A percentile compares a stretch with the other conserved stretches of the same genome.
Conservation (phyloP, 768 basidiomycete species). For the Flagelloscypha sp. region DNA sequence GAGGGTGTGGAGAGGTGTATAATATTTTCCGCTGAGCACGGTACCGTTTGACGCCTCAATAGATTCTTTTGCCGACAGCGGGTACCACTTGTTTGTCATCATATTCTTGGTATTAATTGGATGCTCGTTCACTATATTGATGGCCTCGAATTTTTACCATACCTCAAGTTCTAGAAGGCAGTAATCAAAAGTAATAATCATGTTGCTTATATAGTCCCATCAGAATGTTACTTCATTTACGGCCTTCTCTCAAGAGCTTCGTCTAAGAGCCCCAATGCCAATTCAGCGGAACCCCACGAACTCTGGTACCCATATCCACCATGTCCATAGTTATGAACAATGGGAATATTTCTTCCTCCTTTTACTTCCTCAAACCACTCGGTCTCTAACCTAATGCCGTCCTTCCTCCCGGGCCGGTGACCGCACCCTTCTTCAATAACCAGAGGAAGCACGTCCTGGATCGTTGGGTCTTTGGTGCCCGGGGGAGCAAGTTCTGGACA, state of each 20-base stretch:
- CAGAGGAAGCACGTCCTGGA: conserved; percentile 41
- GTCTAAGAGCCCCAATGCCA: conserved; percentile 41
- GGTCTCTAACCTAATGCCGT: conserved; percentile 56
- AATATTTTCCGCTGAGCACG: too few species aligned
- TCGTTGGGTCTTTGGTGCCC: conserved; percentile 32
- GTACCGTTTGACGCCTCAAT: too few species aligned
- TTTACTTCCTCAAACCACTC: conserved; percentile 29
- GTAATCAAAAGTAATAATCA: too few species aligned
- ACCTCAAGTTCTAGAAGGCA: too few species aligned
- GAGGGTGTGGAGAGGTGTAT: too few species aligned
- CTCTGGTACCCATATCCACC: conserved; percentile 59
- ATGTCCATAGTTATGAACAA: conserved; percentile 58
- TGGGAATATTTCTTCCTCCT: conserved; percentile 28
- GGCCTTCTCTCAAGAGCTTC: conserved; percentile 22
- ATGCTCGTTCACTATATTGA: too few species aligned
- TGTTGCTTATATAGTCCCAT: too few species aligned
- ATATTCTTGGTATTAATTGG: too few species aligned
- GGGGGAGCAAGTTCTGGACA: conserved; percentile 54
- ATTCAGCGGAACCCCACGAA: conserved; percentile 57
- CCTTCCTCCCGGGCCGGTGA: conserved; percentile 56
- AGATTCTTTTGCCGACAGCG: too few species aligned
- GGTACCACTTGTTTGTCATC: too few species aligned
- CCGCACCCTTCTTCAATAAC: conserved; percentile 50
- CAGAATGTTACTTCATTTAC: too few species aligned
- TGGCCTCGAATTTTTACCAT: too few species aligned